Conservation (phyloP, 805 yeast species). For the Yarrowia porcina region DNA sequence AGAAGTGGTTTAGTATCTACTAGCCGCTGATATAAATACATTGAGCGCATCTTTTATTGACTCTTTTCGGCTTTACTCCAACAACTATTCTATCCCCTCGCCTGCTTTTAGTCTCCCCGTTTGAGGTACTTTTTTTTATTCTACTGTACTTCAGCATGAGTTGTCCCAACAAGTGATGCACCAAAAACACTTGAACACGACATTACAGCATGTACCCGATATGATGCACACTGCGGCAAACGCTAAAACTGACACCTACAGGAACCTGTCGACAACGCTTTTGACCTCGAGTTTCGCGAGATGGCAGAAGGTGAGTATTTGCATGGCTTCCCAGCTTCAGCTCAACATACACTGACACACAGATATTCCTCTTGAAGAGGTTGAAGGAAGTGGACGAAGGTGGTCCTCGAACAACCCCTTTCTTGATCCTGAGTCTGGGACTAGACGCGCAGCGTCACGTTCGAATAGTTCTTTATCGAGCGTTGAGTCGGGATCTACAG, state of each 20-base stretch:
- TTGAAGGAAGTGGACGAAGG: not conserved
- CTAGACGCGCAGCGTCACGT: slow-evolving; percentile 6
- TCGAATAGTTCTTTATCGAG: not conserved
- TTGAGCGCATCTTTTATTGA: too few species aligned
- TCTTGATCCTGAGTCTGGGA: not conserved
- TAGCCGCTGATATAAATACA: too few species aligned
- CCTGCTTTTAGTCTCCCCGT: too few species aligned
- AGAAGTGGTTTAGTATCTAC: too few species aligned
- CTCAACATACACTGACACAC: not conserved
- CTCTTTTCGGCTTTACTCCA: too few species aligned
- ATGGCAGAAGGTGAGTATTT: slow-evolving; percentile 20
- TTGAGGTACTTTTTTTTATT: too few species aligned
- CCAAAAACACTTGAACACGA: too few species aligned
- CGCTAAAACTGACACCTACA: not conserved
- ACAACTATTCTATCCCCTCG: too few species aligned
- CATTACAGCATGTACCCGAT: too few species aligned
- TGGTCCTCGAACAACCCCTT: slow-evolving; percentile 22
- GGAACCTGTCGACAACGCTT: not conserved
- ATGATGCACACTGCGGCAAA: not conserved
- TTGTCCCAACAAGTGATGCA: too few species aligned
- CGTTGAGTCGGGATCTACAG: slow-evolving; percentile 1
- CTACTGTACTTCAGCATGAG: too few species aligned
- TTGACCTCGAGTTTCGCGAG: not conserved
- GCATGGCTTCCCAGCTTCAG: not conserved
- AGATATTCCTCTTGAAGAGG: slow-evolving; percentile 13